Evolutionary conservation across 768 basidiomycete species (phyloP).

Genomic region (Termitomyces sp.): DNA sequence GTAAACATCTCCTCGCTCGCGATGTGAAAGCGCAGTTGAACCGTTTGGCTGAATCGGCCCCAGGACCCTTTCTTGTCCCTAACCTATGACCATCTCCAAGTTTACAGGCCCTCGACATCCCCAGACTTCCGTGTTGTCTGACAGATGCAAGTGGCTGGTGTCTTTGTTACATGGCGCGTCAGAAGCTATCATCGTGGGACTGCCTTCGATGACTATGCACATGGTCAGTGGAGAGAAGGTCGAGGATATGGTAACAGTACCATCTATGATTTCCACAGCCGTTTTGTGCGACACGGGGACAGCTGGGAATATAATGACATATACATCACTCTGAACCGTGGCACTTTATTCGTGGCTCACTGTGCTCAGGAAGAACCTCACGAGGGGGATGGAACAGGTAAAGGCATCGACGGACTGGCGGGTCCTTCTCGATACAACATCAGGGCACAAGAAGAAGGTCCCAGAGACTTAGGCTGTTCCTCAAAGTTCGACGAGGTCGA

Average conservation of each 20-base stretch:
- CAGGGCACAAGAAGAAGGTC: slow-evolving; percentile 28
- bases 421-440: slow-evolving; percentile 26
- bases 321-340: slow-evolving; percentile 81
- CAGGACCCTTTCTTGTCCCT: slow-evolving; percentile 68
- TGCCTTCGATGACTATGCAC: slow-evolving; percentile 77
- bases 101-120: slow-evolving; percentile 56
- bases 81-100: slow-evolving; percentile 71
- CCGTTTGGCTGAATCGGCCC: slow-evolving; percentile 49
- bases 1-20: slow-evolving; percentile 72
- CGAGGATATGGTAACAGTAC: slow-evolving; percentile 30
- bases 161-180: slow-evolving; percentile 52
- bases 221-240: slow-evolving; percentile 67
- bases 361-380: slow-evolving; percentile 65
- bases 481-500: slow-evolving; percentile 22
- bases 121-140: slow-evolving; percentile 29
- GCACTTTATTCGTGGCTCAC: slow-evolving; percentile 80
- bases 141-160: slow-evolving; percentile 54
- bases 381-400: slow-evolving; percentile 73
- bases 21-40: slow-evolving; percentile 65
- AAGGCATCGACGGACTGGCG: slow-evolving; percentile 52
- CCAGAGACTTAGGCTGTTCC: slow-evolving; percentile 27
- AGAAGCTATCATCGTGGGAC: slow-evolving; percentile 71
- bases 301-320: slow-evolving; percentile 64
- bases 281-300: slow-evolving; percentile 51
- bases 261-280: slow-evolving; percentile 67